Base-by-base conservation (phyloP, 129 eudicot species). In the Dittrichia graveolens region DNA sequence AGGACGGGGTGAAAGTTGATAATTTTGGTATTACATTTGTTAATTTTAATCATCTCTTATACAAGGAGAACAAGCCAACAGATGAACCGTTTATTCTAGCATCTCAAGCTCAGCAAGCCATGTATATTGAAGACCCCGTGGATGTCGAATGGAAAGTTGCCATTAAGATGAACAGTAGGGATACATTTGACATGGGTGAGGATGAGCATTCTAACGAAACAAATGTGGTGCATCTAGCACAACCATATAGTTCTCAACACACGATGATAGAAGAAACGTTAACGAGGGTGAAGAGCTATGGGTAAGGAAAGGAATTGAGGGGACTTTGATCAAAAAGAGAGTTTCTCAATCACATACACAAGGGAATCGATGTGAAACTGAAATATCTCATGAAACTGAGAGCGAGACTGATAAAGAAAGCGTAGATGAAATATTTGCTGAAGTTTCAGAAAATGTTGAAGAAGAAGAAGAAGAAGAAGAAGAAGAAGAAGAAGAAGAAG, bases 121-220 rank as follows among this genome's bases (percentile, higher is more conserved):
- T 68, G 31, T 49, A 68, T 68, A 18, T 68, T 7, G 4, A 68
- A 68, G 61, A 68, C 19, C 73, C 73, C n/a, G 7, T 49, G 4
- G 60, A 68, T n/a, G 16, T 5, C 5, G 42, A 68, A 24, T 35
- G 59, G 73, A 35, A 49, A 14, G 73, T 68, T 4, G 61, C 47
- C 8, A 24, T 24, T 2, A 24, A 24, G 31, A 24, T 24, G 31
- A 24, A 24, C 2, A 24, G 31, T 24, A 24, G 61, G 31, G 73
- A 67, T 67, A 50, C 57, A 47, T 68, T 68, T 68, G 73, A 68
- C 43, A 49, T 58, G 42, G 43, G 64, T 0, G 64, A 47, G 60
- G 42, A 24, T 3, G 45, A 4, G 0, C n/a, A 68, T 49, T 13
- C 56, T 50, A 68, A 7, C 50, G 6, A 46, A 24, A 47, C 9